A percentile compares a stretch with the other conserved stretches of the same genome.
Evolutionary conservation across 2,329 filamentous ascomycete genomes (phyloP).

Genomic region (Leptographium radiaticola): DNA sequence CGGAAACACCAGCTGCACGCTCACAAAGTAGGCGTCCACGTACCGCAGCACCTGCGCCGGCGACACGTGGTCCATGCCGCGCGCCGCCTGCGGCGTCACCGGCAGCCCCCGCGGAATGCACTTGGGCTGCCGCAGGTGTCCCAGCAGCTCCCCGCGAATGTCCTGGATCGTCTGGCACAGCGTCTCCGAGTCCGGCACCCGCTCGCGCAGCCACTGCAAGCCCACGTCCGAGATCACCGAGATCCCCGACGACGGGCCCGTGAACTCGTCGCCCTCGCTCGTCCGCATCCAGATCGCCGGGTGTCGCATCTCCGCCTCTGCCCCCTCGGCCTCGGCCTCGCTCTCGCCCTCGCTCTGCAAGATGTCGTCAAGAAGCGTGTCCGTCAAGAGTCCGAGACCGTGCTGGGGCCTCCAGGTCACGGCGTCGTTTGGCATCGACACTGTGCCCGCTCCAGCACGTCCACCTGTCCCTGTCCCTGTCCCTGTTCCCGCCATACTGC

Average conservation of each 20-base stretch:
- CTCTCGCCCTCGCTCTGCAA: neutral
- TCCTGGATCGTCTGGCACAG: slow-evolving; percentile 3
- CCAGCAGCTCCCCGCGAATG: slow-evolving; percentile 2
- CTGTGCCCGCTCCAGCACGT: neutral
- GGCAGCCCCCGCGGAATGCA: neutral
- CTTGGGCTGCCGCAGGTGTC: slow-evolving; percentile 5
- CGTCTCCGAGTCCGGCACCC: slow-evolving; percentile 2
- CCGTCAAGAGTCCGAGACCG: neutral
- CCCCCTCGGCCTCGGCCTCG: neutral
- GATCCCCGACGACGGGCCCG: slow-evolving; percentile 4
- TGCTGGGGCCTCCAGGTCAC: neutral
- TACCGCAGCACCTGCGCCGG: neutral
- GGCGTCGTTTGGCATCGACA: neutral
- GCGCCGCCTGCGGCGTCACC: neutral
- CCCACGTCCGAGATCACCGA: slow-evolving; percentile 8
- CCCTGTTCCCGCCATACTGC: neutral
- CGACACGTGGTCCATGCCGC: neutral
- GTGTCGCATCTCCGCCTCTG: neutral
- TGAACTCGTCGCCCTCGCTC: slow-evolving; percentile 4
- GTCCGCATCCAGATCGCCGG: slow-evolving; percentile 4
- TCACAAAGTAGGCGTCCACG: slow-evolving; percentile 4
- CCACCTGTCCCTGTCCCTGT: neutral
- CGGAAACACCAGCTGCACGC: slow-evolving; percentile 2
- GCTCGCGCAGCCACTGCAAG: slow-evolving; percentile 19
- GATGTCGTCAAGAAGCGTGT: neutral